Evolutionary conservation across 164 flowering plant genomes (phyloP), one percentile per base, ranked within the genome.

Genomic region (Tetracentron sinense): DNA sequence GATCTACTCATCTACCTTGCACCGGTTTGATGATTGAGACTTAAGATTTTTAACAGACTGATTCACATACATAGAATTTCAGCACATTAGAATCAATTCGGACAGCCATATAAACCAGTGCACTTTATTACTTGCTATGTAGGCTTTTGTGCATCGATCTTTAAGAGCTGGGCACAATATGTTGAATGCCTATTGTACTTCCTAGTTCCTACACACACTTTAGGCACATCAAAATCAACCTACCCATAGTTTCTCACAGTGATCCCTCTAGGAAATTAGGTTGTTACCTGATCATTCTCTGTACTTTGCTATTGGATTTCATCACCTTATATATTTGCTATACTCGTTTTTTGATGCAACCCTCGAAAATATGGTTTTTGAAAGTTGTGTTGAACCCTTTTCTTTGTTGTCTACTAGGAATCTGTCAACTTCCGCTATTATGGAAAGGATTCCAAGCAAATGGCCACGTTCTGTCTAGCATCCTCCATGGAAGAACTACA

Each of bases 381-480:
- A 16, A 14, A 0, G 0, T 7, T 2, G 10, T 60, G 51, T 23
- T 20, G n/a, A n/a, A n/a, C n/a, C n/a, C n/a, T n/a, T n/a, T n/a
- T 63, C 46, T 47, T 29, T 42, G 46, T 49, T 52, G 23, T 57
- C 20, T 61, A 48, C 17, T 72, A 90, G 98, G 81, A 86, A 83
- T 70, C 64, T 77, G 4, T 83, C 98, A 66, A 92, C 97, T 26
- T 77, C 96, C 63, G 97, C 99, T 47, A 66, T 95, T 61, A 84
- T 95, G 81, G 99, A 95, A 79, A 85, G 99, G 77, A 87, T 95
- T 56, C 97, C 99, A 64, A 95, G 99, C 76, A 90, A 65, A 78
- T 95, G 99, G 99, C 99, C 99, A 6, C 93, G 97, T 48, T 97
- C 99, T 54, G 89, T 73, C 33, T 95, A 97, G 99, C 99, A 69